Percentiles rank a stretch among this genome's conserved stretches.
Conservation (phyloP, 108 stramenopile species). For the Cyclotella cryptica region DNA sequence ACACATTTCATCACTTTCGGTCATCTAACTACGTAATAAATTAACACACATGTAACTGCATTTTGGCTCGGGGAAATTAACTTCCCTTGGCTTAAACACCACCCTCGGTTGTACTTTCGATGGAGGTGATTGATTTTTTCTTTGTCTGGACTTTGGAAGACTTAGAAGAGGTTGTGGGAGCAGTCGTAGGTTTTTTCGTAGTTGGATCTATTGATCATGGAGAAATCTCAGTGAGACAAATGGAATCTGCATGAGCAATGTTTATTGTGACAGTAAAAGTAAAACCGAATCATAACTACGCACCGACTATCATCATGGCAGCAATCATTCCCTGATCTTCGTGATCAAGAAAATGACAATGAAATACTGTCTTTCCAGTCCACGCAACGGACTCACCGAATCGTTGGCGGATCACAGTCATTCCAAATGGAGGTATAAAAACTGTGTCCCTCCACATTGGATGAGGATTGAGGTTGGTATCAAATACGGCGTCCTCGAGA, state of each 20-base stretch:
- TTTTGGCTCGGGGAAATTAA: neutral
- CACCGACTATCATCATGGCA: conserved; percentile 1
- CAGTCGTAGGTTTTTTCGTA: neutral
- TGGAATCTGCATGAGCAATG: neutral
- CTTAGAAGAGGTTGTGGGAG: neutral
- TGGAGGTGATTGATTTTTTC: neutral
- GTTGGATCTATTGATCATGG: neutral
- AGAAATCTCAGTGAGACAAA: neutral
- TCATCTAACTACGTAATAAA: neutral
- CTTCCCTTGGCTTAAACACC: neutral
- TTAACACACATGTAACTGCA: neutral
- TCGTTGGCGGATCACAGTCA: conserved; percentile 2
- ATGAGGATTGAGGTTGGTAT: conserved; percentile 2
- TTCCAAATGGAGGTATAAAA: neutral
- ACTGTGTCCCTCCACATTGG: neutral
- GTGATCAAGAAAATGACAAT: conserved; percentile 2
- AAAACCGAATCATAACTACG: neutral
- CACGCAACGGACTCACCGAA: neutral
- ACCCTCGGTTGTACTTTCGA: neutral
- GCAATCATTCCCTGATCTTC: conserved; percentile 8
- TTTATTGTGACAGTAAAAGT: neutral
- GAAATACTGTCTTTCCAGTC: neutral
- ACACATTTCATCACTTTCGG: neutral
- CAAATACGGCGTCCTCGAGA: conserved; percentile 8
- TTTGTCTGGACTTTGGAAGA: neutral